These are phyloP conservation scores for Fragaria ananassa DNA, from an alignment of 306 rosid genomes.

Conservation along the genomic window DNA sequence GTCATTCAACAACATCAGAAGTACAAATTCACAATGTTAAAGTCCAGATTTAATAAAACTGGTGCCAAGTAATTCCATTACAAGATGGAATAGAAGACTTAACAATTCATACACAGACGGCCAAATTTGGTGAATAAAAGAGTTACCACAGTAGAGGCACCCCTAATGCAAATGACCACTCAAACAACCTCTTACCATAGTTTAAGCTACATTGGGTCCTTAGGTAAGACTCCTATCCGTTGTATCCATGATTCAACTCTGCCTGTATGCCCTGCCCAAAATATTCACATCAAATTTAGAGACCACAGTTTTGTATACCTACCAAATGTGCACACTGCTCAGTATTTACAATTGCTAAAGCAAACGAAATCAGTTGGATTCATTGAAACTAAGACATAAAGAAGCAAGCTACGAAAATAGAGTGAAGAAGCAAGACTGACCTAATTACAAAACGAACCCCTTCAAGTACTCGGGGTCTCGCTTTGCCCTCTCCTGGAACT, in stretches of 20 bases:
- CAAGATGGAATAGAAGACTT: background rate
- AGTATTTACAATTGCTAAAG: background rate
- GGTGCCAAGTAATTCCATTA: background rate
- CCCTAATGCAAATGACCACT: background rate
- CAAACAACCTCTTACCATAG: background rate
- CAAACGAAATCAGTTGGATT: too few relatives aligned
- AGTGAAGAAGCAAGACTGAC: background rate
- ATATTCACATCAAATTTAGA: background rate
- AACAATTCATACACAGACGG: background rate
- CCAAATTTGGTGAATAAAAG: background rate
- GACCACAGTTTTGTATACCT: background rate
- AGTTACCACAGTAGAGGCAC: background rate
- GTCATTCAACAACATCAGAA: background rate
- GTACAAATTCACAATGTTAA: background rate
- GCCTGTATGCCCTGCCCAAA: background rate
- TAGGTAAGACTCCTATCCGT: background rate
- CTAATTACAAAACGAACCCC: constrained; percentile 44
- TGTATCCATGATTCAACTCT: background rate
- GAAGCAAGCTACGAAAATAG: background rate
- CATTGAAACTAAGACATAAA: too few relatives aligned
- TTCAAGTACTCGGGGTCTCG: constrained; percentile 84
- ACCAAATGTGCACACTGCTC: too few relatives aligned
- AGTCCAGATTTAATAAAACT: background rate
- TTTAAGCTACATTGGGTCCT: background rate
- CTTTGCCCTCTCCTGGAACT: constrained; percentile 74